Conservation (phyloP, 2,329 filamentous ascomycete species). For the Grosmannia huntii region DNA sequence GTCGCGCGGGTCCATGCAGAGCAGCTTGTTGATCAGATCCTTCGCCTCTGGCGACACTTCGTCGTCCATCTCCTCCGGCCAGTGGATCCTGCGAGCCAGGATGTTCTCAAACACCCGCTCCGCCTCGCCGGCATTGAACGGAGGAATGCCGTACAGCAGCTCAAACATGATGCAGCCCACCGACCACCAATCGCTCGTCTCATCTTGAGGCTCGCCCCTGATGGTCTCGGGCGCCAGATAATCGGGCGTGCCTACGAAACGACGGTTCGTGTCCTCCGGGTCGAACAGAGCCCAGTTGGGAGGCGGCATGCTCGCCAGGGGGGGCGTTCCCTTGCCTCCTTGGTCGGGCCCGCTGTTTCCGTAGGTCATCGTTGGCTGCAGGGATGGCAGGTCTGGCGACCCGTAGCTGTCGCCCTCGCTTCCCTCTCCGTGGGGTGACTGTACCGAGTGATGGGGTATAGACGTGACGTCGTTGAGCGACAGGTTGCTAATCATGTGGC, state of each 20-base stretch:
- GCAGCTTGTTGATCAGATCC: conserved; percentile 83
- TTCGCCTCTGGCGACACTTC: conserved; percentile 78
- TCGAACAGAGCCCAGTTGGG: conserved; percentile 91
- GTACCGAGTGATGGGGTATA: conserved; percentile 27
- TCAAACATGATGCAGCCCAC: conserved; percentile 98
- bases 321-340: conserved; percentile 38
- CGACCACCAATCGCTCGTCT: conserved; percentile 99
- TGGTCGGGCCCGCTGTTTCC: conserved; percentile 17
- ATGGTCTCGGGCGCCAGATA: conserved; percentile 97
- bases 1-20: conserved; percentile 71
- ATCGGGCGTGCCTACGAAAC: conserved; percentile 93
- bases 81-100: conserved; percentile 74
- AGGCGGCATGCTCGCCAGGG: conserved; percentile 61
- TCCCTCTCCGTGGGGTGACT: conserved; percentile 61
- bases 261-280: conserved; percentile 80
- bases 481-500: conserved; percentile 70
- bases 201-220: conserved; percentile 86
- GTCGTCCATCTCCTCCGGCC: conserved; percentile 74
- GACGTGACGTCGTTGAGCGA: conserved; percentile 50
- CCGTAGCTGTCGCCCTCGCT: conserved; percentile 51
- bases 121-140: conserved; percentile 81
- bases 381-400: conserved; percentile 62
- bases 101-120: conserved; percentile 98
- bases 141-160: conserved; percentile 83
- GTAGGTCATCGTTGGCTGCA: conserved; percentile 40